Conservation (phyloP, 2,329 filamentous ascomycete genomes). For the Bertia moriformis region DNA sequence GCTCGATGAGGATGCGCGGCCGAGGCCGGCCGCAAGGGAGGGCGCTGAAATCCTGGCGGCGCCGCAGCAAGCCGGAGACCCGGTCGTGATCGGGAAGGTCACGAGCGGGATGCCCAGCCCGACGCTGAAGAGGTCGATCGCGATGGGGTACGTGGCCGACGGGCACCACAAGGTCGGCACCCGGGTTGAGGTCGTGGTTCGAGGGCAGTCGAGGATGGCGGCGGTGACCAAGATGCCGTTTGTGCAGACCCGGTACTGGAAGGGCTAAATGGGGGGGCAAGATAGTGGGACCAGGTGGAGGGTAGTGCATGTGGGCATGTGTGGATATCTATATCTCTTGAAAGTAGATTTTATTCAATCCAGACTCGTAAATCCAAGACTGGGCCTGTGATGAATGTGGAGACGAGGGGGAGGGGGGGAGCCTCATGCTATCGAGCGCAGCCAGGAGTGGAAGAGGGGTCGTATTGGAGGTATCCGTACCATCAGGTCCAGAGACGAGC, state of each 20-base stretch:
- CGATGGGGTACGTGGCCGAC: slow-evolving; percentile 82
- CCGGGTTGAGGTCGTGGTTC: slow-evolving; percentile 62
- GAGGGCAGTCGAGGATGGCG: slow-evolving; percentile 63
- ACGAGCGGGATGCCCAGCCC: slow-evolving; percentile 88
- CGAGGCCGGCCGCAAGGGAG: slow-evolving; percentile 76
- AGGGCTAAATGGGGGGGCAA: slow-evolving; percentile 13
- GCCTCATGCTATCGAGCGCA: no score
- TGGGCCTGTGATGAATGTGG: no score
- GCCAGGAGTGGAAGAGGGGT: no score
- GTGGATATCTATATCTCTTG: no score
- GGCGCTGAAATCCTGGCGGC: slow-evolving; percentile 54
- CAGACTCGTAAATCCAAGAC: no score
- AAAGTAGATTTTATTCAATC: no score
- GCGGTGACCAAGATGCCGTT: slow-evolving; percentile 82
- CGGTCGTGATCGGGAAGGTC: slow-evolving; percentile 67
- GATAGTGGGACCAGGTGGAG: slow-evolving; percentile 24
- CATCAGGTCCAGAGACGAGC: no score
- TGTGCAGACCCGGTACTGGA: slow-evolving; percentile 65
- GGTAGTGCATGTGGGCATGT: no score
- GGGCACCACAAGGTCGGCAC: slow-evolving; percentile 75
- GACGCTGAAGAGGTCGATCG: slow-evolving; percentile 75
- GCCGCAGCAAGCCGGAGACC: slow-evolving; percentile 39
- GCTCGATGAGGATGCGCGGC: slow-evolving; percentile 50
- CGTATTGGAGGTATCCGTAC: no score
- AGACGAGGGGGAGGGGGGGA: no score